Percentiles rank a stretch among this genome's conserved stretches.
phyloP scores from a whole-genome alignment of 164 flowering plant species.

The Berberis vulgaris region DNA sequence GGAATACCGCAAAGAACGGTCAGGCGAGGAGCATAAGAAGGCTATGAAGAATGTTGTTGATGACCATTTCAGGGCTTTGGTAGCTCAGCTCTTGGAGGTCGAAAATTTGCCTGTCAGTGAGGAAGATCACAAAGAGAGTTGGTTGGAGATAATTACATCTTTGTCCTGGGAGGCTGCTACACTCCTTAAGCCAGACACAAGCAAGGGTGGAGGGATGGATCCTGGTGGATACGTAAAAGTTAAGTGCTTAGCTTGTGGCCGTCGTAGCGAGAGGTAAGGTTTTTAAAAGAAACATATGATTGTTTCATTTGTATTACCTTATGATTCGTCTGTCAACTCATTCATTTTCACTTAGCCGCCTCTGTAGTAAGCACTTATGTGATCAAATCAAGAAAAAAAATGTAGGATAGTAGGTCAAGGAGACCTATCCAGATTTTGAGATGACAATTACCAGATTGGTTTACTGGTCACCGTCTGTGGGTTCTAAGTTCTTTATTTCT shows the following conservation, averaged over 20 bases:
- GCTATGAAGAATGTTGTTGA: slow-evolving; percentile 89
- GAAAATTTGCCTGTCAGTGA: slow-evolving; percentile 63
- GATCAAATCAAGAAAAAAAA: no score
- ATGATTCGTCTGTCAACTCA: background rate
- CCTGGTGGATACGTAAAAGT: slow-evolving; percentile 98
- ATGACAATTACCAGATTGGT: no score
- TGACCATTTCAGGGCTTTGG: slow-evolving; percentile 94
- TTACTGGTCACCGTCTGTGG: no score
- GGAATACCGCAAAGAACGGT: slow-evolving; percentile 63
- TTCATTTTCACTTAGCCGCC: no score
- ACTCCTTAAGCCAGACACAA: slow-evolving; percentile 86
- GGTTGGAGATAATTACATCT: slow-evolving; percentile 89
- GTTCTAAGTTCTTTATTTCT: no score
- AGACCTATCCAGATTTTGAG: no score
- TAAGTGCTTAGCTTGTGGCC: slow-evolving; percentile 90
- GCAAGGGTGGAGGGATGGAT: slow-evolving; percentile 97
- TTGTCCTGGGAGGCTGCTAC: slow-evolving; percentile 98
- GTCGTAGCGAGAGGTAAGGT: slow-evolving; percentile 65
- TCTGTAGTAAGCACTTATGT: no score
- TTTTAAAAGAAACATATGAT: background rate
- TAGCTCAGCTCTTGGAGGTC: slow-evolving; percentile 87
- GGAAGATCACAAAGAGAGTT: slow-evolving; percentile 55
- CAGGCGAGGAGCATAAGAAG: slow-evolving; percentile 78
- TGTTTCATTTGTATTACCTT: background rate
- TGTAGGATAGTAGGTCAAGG: no score